Base-by-base conservation (phyloP, 306 rosid genomes). In the Senna siamea region DNA sequence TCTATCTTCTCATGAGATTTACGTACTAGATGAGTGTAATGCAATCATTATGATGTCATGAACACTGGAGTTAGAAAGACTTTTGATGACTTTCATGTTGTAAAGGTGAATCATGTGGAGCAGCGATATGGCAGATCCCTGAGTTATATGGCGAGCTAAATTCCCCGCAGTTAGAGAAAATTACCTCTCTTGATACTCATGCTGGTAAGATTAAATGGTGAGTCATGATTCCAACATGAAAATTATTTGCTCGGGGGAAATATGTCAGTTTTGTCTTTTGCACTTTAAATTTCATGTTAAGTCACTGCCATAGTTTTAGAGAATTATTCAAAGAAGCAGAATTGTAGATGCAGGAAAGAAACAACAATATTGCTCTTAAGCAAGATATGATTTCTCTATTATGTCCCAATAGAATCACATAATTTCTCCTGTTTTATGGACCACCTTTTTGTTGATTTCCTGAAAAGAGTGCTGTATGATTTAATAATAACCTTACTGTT, bases 41-140 rank as follows among this genome's bases (percentile, higher is more conserved):
- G 60, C 73, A 68, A 34, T 50, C 18, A 68, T 30, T 32, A 35
- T 30, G 48, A 28, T 19, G 30, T 51, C 51, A 70, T 53, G 40
- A 43, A 53, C 18, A 34, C 51, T 3, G 3, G 19, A 41, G 30
- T 63, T 28, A 14, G 63, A 52, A 37, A 58, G 41, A 58, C 46
- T 71, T 76, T 10, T 76, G 54, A 43, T 54, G 52, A 15, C 54
- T 79, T 86, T 37, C 14, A 28, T 80, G 75, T 77, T 82, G 50
- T 77, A n/a, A 68, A 95, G 99, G 98, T 72, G 99, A 95, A 82
- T 80, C 93, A 35, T 81, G 73, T 72, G 98, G 89, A 75, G 98
- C 99, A 43, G 85, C 98, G 9, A 83, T 95, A 87, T 95, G 99
- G 99, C 99, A 92, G 91, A 90, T 95, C 57, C 99, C 99, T 1